phyloP scores from a whole-genome alignment of 371 early-diverging fungal species.

The Haplosporangium sp. region DNA sequence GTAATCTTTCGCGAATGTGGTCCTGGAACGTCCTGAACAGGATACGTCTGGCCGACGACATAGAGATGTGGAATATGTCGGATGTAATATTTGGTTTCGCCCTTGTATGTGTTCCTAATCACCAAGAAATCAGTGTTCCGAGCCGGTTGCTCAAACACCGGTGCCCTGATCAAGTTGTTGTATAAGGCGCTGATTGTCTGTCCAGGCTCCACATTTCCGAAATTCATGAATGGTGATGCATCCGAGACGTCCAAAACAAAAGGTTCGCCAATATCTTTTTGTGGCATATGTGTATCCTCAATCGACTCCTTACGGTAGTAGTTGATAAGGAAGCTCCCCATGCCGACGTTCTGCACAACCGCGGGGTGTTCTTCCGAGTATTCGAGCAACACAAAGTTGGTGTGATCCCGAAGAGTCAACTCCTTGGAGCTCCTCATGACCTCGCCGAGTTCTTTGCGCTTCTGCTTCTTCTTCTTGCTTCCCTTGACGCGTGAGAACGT shows the following conservation, averaged over 20 bases:
- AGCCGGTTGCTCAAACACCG: slow-evolving; percentile 89
- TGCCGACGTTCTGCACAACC: slow-evolving; percentile 94
- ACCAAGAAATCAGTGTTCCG: slow-evolving; percentile 88
- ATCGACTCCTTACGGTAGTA: slow-evolving; percentile 96
- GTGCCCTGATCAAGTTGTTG: slow-evolving; percentile 98
- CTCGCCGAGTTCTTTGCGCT: slow-evolving; percentile 78
- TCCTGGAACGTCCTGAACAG: slow-evolving; percentile 95
- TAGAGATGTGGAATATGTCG: slow-evolving; percentile 89
- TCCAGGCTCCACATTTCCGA: slow-evolving; percentile 96
- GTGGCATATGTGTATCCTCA: slow-evolving; percentile 82
- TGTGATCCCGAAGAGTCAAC: slow-evolving; percentile 90
- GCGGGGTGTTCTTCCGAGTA: slow-evolving; percentile 99
- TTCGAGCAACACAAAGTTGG: slow-evolving; percentile 92
- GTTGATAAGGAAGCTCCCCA: slow-evolving; percentile 97
- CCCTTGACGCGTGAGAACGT: slow-evolving; percentile 79
- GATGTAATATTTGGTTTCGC: slow-evolving; percentile 82
- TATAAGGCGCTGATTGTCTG: slow-evolving; percentile 88
- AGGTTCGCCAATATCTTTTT: slow-evolving; percentile 85
- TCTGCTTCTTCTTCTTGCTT: slow-evolving; percentile 83
- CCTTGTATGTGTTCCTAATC: slow-evolving; percentile 80
- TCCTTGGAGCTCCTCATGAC: slow-evolving; percentile 89
- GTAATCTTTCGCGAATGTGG: slow-evolving; percentile 98
- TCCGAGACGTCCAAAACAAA: slow-evolving; percentile 95
- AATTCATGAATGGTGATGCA: slow-evolving; percentile 96
- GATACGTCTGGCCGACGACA: slow-evolving; percentile 98